Conservation (phyloP, 495 filamentous ascomycete genomes). For the Cercophora newfieldiana region DNA sequence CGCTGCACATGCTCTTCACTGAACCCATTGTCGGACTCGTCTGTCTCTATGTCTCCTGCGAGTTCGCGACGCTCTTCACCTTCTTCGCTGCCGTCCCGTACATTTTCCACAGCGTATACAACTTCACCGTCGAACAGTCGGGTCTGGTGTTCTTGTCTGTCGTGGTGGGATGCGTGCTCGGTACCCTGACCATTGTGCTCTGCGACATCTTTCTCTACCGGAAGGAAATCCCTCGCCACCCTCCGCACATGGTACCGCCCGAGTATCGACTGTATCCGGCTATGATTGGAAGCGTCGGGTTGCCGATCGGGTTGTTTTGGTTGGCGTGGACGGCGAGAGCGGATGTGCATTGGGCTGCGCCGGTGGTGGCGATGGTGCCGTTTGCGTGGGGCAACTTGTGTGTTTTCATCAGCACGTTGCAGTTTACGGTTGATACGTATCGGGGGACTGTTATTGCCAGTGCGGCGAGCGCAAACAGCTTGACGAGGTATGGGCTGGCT, state of each 20-base stretch:
- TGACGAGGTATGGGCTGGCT: slow-evolving; percentile 62
- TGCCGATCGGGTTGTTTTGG: slow-evolving; percentile 55
- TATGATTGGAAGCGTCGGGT: slow-evolving; percentile 58
- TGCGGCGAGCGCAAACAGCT: slow-evolving; percentile 62
- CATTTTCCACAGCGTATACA: slow-evolving; percentile 52
- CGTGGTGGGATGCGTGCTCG: slow-evolving; percentile 56
- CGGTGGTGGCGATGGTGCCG: slow-evolving; percentile 54
- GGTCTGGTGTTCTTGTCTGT: slow-evolving; percentile 63
- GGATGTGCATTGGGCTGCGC: slow-evolving; percentile 44
- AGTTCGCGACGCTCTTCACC: slow-evolving; percentile 62
- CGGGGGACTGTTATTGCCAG: slow-evolving; percentile 57
- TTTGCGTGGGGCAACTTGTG: slow-evolving; percentile 63
- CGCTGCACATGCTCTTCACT: slow-evolving; percentile 61
- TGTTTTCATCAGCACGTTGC: slow-evolving; percentile 36
- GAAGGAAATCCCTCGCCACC: slow-evolving; percentile 32
- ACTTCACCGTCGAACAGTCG: slow-evolving; percentile 47
- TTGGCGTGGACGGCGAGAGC: slow-evolving; percentile 49
- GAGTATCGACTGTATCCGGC: slow-evolving; percentile 60
- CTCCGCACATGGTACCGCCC: slow-evolving; percentile 40
- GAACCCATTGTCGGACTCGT: slow-evolving; percentile 67
- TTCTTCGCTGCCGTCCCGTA: slow-evolving; percentile 68
- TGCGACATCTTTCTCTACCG: slow-evolving; percentile 47
- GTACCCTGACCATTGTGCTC: slow-evolving; percentile 44
- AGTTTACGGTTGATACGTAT: slow-evolving; percentile 63
- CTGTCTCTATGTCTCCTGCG: slow-evolving; percentile 62